A percentile compares a stretch with the other conserved stretches of the same genome.
Conservation (phyloP, 2,329 filamentous ascomycete genomes). For the Waltergamsia citrina region DNA sequence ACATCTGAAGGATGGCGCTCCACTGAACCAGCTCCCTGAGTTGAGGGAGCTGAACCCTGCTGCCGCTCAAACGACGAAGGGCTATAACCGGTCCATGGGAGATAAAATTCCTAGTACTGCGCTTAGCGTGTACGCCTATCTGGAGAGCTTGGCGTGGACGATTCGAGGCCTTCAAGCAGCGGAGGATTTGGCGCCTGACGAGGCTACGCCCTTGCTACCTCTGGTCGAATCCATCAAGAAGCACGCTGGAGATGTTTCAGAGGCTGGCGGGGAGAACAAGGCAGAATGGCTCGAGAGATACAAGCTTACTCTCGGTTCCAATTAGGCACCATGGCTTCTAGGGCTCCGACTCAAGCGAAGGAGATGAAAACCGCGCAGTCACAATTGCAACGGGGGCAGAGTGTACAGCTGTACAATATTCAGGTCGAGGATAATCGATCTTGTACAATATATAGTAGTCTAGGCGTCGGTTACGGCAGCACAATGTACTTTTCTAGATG, state of each 20-base stretch:
- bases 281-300: background rate
- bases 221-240: slow-evolving; percentile 25
- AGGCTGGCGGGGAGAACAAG: background rate
- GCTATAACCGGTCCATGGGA: slow-evolving; percentile 19
- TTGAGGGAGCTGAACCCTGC: slow-evolving; percentile 14
- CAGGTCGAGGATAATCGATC: background rate
- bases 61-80: background rate
- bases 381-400: too few relatives aligned
- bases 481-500: slow-evolving; percentile 91
- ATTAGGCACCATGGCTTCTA: too few relatives aligned
- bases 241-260: slow-evolving; percentile 12
- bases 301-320: too few relatives aligned
- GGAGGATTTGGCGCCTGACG: slow-evolving; percentile 22
- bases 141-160: background rate
- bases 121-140: background rate
- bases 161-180: background rate
- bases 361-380: too few relatives aligned
- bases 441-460: slow-evolving; percentile 2
- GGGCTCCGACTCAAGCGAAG: too few relatives aligned
- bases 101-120: too few relatives aligned
- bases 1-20: slow-evolving; percentile 6
- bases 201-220: slow-evolving; percentile 20
- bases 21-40: slow-evolving; percentile 7
- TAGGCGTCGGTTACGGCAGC: slow-evolving; percentile 51
- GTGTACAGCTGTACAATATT: slow-evolving; percentile 4